phyloP scores from a whole-genome alignment of 306 rosid species.

The Cucumis melo region DNA sequence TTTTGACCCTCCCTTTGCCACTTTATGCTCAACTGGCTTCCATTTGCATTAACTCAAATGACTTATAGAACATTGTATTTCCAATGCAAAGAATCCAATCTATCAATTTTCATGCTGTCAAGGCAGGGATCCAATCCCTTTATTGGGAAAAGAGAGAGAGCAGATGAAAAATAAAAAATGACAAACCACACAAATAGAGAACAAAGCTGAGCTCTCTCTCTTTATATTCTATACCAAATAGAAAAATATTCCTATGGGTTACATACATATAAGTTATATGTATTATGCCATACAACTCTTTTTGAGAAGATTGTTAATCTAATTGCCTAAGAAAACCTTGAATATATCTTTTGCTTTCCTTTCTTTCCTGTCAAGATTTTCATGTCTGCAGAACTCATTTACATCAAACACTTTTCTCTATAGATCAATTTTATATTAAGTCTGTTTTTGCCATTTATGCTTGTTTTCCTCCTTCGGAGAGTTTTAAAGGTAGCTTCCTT shows the following conservation, averaged over 20 bases:
- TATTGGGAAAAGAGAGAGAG: constrained; percentile 1
- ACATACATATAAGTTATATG: background rate
- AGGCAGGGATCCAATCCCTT: constrained; percentile 4
- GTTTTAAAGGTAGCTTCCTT: background rate
- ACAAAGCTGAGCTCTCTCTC: constrained; percentile 4
- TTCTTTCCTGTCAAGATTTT: background rate
- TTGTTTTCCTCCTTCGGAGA: background rate
- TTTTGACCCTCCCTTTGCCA: background rate
- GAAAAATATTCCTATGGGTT: background rate
- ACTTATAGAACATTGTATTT: background rate
- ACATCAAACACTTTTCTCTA: background rate
- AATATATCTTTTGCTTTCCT: background rate
- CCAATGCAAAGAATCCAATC: constrained; percentile 3
- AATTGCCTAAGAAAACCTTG: constrained; percentile 5
- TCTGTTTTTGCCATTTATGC: background rate
- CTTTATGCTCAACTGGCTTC: background rate
- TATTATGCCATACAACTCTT: constrained; percentile 2
- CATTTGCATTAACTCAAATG: background rate
- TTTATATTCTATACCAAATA: constrained; percentile 7
- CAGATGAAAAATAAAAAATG: background rate
- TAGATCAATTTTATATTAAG: background rate
- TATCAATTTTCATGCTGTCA: background rate
- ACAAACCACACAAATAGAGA: constrained; percentile 1
- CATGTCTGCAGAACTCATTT: background rate
- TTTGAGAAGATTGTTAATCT: constrained; percentile 4